Percentiles rank a stretch among this genome's conserved stretches.
Conservation (phyloP, 495 filamentous ascomycete species). For the Trichocladium antarcticum region DNA sequence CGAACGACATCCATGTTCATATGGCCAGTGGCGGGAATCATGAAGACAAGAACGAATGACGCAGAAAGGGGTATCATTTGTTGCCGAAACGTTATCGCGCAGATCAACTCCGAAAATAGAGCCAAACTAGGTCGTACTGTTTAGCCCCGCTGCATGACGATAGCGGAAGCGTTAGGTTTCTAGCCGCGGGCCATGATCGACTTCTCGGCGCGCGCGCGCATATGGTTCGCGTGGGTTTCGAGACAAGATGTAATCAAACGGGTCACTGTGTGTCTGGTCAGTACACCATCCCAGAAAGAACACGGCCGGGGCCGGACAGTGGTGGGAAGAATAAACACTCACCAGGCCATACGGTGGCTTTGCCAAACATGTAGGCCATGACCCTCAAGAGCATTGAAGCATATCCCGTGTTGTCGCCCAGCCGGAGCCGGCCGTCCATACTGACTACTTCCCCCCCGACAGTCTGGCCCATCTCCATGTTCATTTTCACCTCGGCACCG, state of each 20-base stretch:
- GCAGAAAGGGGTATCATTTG: too few relatives aligned
- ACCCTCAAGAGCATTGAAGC: slow-evolving; percentile 77
- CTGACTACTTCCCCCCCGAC: slow-evolving; percentile 30
- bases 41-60: too few relatives aligned
- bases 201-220: slow-evolving; percentile 56
- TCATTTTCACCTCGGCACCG: slow-evolving; percentile 73
- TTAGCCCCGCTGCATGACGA: too few relatives aligned
- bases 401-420: slow-evolving; percentile 57
- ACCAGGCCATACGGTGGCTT: slow-evolving; percentile 89
- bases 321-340: slow-evolving; percentile 23
- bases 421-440: slow-evolving; percentile 44
- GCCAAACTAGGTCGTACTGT: too few relatives aligned
- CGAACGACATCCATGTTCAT: too few relatives aligned
- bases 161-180: neutral
- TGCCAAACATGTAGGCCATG: slow-evolving; percentile 81
- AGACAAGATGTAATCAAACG: slow-evolving; percentile 80
- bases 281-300: slow-evolving; percentile 1
- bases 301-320: neutral
- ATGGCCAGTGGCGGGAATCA: too few relatives aligned
- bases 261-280: slow-evolving; percentile 47
- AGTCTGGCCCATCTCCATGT: slow-evolving; percentile 34
- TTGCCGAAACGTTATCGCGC: neutral
- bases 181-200: slow-evolving; percentile 35
- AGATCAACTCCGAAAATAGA: neutral
- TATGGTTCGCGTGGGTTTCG: slow-evolving; percentile 72